A percentile compares a stretch with the other conserved stretches of the same genome.
These are phyloP conservation scores for Aureobasidium sp. DNA, from an alignment of 2,329 filamentous ascomycete species.

Conservation along the genomic window DNA sequence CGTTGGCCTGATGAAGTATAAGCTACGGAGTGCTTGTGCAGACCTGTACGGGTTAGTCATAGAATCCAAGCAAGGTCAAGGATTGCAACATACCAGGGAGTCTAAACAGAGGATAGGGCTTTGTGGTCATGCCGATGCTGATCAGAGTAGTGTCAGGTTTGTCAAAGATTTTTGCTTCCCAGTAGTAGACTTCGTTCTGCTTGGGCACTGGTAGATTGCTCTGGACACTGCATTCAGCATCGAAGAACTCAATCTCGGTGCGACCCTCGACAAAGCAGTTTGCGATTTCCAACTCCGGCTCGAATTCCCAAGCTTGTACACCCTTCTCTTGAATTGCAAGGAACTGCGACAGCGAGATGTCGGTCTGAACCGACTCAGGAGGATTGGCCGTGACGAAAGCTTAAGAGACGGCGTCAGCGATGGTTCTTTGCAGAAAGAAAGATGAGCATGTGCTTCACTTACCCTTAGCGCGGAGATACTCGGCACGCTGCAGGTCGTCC, in stretches of 20 bases:
- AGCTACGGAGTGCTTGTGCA: slow-evolving; percentile 85
- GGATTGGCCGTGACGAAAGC: slow-evolving; percentile 92
- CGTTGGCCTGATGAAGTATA: slow-evolving; percentile 84
- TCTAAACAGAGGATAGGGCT: slow-evolving; percentile 91
- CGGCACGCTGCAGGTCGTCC: slow-evolving; percentile 84
- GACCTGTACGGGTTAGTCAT: slow-evolving; percentile 49
- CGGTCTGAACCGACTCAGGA: slow-evolving; percentile 88
- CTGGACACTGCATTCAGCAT: slow-evolving; percentile 94
- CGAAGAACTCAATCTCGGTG: slow-evolving; percentile 98
- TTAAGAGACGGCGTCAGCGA: slow-evolving; percentile 36
- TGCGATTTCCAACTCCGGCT: slow-evolving; percentile 96
- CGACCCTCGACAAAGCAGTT: slow-evolving; percentile 97
- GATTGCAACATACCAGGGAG: slow-evolving; percentile 64
- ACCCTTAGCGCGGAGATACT: slow-evolving; percentile 96
- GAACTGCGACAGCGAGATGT: slow-evolving; percentile 96
- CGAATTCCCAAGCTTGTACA: slow-evolving; percentile 99
- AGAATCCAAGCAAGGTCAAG: background rate
- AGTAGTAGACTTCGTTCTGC: slow-evolving; percentile 99
- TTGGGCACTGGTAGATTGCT: slow-evolving; percentile 96
- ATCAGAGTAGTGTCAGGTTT: slow-evolving; percentile 84
- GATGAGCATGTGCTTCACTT: slow-evolving; percentile 25
- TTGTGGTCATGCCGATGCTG: slow-evolving; percentile 90
- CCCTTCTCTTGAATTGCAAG: slow-evolving; percentile 98
- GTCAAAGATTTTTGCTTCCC: slow-evolving; percentile 98
- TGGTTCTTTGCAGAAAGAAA: background rate